Evolutionary conservation across 371 early-diverging fungal genomes (phyloP).

Genomic region (Mortierella polycephala): DNA sequence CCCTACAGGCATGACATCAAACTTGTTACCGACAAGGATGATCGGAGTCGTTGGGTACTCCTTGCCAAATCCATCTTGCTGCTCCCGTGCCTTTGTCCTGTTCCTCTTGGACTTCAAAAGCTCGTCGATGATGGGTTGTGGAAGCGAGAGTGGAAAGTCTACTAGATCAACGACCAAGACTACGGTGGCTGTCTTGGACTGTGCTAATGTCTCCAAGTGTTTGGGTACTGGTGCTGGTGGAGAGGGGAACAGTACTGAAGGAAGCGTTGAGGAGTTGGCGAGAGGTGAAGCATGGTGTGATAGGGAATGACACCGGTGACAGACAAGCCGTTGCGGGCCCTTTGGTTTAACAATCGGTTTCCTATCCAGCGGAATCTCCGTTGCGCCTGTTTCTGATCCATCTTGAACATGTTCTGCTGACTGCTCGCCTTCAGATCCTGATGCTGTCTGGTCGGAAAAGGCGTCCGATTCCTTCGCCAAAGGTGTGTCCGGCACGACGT

Average conservation of each 20-base stretch:
- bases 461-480: not conserved
- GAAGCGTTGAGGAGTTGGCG: slow-evolving; percentile 11
- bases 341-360: slow-evolving; percentile 1
- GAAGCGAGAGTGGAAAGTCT: slow-evolving; percentile 47
- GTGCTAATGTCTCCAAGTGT: slow-evolving; percentile 30
- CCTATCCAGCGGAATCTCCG: slow-evolving; percentile 6
- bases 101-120: slow-evolving; percentile 18
- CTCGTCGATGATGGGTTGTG: slow-evolving; percentile 33
- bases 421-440: not conserved
- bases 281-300: slow-evolving; percentile 37
- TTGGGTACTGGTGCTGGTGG: slow-evolving; percentile 41
- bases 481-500: not conserved
- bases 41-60: slow-evolving; percentile 29
- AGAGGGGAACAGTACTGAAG: slow-evolving; percentile 34
- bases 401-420: not conserved
- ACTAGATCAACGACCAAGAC: slow-evolving; percentile 46
- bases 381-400: not conserved
- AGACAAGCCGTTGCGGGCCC: slow-evolving; percentile 17
- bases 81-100: not conserved
- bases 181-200: slow-evolving; percentile 39
- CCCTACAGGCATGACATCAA: slow-evolving; percentile 45
- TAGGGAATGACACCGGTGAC: slow-evolving; percentile 50
- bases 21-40: slow-evolving; percentile 51
- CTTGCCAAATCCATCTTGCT: too few species aligned
- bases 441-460: not conserved